Base-by-base conservation (phyloP, 2,329 filamentous ascomycete species). In the Talaromyces piceae region DNA sequence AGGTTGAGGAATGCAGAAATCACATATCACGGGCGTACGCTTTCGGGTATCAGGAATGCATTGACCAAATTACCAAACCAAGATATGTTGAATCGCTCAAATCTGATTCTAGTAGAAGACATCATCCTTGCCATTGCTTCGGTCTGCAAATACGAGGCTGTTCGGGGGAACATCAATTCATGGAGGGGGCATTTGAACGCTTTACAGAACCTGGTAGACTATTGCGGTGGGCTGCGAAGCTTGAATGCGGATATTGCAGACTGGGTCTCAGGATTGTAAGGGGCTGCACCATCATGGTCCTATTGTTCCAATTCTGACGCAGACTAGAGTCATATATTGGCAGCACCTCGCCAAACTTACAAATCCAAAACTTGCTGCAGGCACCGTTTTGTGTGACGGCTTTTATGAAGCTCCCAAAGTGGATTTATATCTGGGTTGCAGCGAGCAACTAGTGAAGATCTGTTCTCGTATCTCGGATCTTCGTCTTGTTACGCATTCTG, bases 391-490 rank as follows among this genome's bases (percentile, higher is more conserved):
- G 5, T 58, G 57, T 12, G 55, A 60, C 4, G 59, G 61, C 12
- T 51, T 60, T 22, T 54, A 63, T 23, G 58, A 55, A 4, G 49
- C 60, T 26, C 64, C 59, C 11, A 66, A 62, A 50, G 53, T 69
- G 6, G 67, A 68, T 45, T 67, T 67, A 22, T 69, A 69, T 46
- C 59, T 69, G 30, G 67, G 67, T 2, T 69, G 68, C 47, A 68
- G 66, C 0, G 67, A 69, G 49, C 61, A 67, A 13, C 56, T 69
- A 3, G 57, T 69, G 22, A 64, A 64, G 51, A 51, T 66, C 25
- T 69, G 65, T 45, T 59, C 63, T 8, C 56, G 59, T 20, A 67
- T 68, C 22, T 60, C 65, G 6, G 61, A 67, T 31, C 55, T 69
- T 7, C 63, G 61, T 37, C 23, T 43, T 16, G 5, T 43, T 25